Conservation (phyloP, 805 yeast species). For the Pichia eremophila region DNA sequence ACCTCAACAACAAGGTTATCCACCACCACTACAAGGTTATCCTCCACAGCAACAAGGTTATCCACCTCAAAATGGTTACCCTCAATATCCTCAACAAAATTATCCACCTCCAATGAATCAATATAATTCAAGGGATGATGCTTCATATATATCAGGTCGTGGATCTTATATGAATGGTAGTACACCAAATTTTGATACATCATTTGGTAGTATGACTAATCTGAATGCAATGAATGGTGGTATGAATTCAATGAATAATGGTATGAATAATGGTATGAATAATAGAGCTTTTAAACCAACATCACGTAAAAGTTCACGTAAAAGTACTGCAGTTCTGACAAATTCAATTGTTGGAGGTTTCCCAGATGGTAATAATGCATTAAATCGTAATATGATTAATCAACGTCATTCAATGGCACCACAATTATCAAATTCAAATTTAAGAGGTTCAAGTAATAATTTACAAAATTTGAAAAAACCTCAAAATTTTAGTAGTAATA, state of each 20-base stretch:
- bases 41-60: not conserved
- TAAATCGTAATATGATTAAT: conserved; percentile 6
- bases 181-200: conserved; percentile 5
- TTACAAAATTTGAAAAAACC: not conserved
- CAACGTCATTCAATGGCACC: conserved; percentile 26
- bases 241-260: not conserved
- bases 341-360: conserved; percentile 14
- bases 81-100: conserved; percentile 15
- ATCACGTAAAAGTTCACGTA: conserved; percentile 33
- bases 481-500: not conserved
- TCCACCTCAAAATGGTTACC: conserved; percentile 5
- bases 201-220: conserved; percentile 7
- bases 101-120: conserved; percentile 4
- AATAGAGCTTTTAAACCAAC: conserved; percentile 30
- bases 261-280: not conserved
- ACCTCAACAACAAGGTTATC: not conserved
- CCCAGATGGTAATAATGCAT: not conserved
- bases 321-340: conserved; percentile 28
- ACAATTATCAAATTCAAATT: conserved; percentile 1
- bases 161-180: not conserved
- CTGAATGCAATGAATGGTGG: not conserved
- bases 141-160: conserved; percentile 16
- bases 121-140: conserved; percentile 14
- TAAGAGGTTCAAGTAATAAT: not conserved
- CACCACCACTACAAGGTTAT: not conserved